Percentiles rank a stretch among this genome's conserved stretches.
These are phyloP conservation scores for Aspergillus campestris DNA, from an alignment of 495 filamentous ascomycete genomes.

Conservation along the genomic window DNA sequence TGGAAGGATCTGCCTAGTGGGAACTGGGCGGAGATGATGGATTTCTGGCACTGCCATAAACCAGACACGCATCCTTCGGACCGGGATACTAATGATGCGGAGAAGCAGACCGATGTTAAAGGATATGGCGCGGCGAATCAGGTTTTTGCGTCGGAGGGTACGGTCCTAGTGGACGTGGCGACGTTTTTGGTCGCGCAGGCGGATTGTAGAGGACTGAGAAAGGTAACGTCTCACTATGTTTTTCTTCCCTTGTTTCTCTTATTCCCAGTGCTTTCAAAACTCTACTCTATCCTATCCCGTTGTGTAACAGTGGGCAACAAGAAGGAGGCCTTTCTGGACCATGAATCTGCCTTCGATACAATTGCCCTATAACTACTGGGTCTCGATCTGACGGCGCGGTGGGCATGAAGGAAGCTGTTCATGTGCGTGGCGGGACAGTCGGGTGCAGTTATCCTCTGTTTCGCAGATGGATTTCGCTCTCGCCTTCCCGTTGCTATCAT, in stretches of 20 bases:
- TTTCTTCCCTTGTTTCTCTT: conserved; percentile 6
- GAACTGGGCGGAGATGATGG: conserved; percentile 99
- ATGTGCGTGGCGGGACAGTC: conserved; percentile 10
- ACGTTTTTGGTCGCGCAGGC: conserved; percentile 58
- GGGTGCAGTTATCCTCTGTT: conserved; percentile 28
- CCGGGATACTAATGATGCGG: conserved; percentile 18
- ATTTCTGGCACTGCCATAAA: conserved; percentile 99
- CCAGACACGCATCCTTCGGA: conserved; percentile 48
- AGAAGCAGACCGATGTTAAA: conserved; percentile 41
- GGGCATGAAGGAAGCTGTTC: background rate
- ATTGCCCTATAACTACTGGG: conserved; percentile 61
- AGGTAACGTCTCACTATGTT: conserved; percentile 43
- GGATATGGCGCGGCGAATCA: conserved; percentile 69
- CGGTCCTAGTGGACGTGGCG: conserved; percentile 73
- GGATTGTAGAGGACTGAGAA: conserved; percentile 51
- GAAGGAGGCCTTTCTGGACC: conserved; percentile 67
- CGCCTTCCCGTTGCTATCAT: conserved; percentile 19
- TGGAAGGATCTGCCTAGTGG: conserved; percentile 96
- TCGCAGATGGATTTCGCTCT: conserved; percentile 39
- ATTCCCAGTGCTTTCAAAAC: background rate
- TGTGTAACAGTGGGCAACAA: conserved; percentile 54
- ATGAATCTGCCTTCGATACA: conserved; percentile 77
- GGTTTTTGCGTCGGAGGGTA: conserved; percentile 51
- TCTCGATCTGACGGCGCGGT: conserved; percentile 17
- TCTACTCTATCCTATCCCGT: background rate